phyloP scores from a whole-genome alignment of 306 rosid species.

The Erythrophleum fordii region DNA sequence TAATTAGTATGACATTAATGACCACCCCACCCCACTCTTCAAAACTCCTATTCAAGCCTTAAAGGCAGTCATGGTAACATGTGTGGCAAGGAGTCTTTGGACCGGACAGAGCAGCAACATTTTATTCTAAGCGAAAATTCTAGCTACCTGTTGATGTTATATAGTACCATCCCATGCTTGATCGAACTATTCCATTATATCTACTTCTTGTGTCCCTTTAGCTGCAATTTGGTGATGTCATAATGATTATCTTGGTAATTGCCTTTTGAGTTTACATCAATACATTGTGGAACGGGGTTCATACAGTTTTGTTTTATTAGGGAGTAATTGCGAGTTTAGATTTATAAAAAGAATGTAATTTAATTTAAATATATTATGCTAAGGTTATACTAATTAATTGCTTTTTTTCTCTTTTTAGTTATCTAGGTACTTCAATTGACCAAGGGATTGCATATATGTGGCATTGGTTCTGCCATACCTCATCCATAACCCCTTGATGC shows the following conservation, averaged over 20 bases:
- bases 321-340: neutral
- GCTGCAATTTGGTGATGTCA: neutral
- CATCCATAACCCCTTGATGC: too few relatives aligned
- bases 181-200: neutral
- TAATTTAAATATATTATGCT: neutral
- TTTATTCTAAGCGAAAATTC: neutral
- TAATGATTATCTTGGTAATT: constrained; percentile 6
- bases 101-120: neutral
- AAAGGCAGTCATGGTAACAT: constrained; percentile 9
- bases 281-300: neutral
- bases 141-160: neutral
- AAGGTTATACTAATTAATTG: too few relatives aligned
- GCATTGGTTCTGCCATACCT: too few relatives aligned
- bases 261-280: neutral
- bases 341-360: constrained; percentile 9
- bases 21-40: neutral
- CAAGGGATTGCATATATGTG: too few relatives aligned
- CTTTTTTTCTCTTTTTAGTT: too few relatives aligned
- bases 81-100: constrained; percentile 5
- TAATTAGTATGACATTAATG: too few relatives aligned
- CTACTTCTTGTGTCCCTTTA: neutral
- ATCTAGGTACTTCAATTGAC: too few relatives aligned
- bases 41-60: neutral
- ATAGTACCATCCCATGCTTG: neutral
- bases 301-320: neutral